Conservation (phyloP, 2,329 filamentous ascomycete genomes). For the Ilyonectria mors-panacis region DNA sequence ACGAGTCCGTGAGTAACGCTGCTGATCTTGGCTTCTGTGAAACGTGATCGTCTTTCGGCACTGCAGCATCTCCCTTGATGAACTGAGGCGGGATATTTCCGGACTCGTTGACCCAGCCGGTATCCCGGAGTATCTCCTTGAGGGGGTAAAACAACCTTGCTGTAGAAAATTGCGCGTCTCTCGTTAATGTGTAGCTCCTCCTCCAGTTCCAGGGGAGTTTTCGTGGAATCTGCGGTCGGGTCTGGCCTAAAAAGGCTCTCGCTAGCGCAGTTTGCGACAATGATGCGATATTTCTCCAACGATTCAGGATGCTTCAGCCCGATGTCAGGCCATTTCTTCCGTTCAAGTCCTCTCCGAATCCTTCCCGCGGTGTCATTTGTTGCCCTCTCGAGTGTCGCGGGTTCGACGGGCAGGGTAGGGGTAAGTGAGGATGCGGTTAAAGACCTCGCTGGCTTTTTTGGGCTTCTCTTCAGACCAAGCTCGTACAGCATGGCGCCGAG, state of each 20-base stretch:
- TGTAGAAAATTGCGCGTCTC: slow-evolving; percentile 7
- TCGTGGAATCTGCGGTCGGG: not conserved
- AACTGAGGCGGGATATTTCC: slow-evolving; percentile 12
- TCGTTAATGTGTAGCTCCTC: slow-evolving; percentile 6
- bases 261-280: slow-evolving; percentile 11
- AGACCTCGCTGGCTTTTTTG: not conserved
- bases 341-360: not conserved
- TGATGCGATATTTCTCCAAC: slow-evolving; percentile 9
- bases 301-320: not conserved
- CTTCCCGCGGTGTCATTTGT: not conserved
- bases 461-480: slow-evolving; percentile 1
- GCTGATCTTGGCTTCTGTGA: not conserved
- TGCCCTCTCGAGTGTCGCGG: not conserved
- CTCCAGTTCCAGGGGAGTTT: slow-evolving; percentile 3
- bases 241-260: not conserved
- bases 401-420: not conserved
- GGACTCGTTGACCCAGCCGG: slow-evolving; percentile 14
- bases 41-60: not conserved
- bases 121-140: slow-evolving; percentile 3
- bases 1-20: not conserved
- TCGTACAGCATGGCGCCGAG: slow-evolving; percentile 10
- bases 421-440: no score
- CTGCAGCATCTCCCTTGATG: not conserved
- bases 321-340: slow-evolving; percentile 3
- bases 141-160: slow-evolving; percentile 11